Evolutionary conservation across 371 early-diverging fungal species (phyloP).

Genomic region (Mortierella polycephala): DNA sequence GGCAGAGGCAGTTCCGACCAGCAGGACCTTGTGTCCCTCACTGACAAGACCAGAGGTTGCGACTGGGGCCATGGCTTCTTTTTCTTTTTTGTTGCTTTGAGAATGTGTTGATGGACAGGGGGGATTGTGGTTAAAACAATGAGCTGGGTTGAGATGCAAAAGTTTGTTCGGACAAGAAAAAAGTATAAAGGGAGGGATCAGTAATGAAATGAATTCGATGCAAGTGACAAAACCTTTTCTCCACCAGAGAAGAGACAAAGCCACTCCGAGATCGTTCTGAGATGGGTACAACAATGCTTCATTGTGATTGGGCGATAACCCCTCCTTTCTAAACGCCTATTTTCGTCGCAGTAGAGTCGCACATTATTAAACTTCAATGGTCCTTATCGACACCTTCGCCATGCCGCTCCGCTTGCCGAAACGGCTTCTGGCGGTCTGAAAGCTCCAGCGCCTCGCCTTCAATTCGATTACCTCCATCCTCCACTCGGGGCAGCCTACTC

Average conservation of each 20-base stretch:
- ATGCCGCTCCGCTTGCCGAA: neutral
- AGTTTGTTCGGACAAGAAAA: too few relatives aligned
- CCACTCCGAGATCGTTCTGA: too few relatives aligned
- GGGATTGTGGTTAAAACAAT: neutral
- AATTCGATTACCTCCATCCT: neutral
- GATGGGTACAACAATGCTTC: too few relatives aligned
- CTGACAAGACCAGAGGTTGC: conserved; percentile 35
- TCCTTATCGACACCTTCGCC: neutral
- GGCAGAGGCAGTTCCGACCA: conserved; percentile 67
- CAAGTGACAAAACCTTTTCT: too few relatives aligned
- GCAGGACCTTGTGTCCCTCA: conserved; percentile 61
- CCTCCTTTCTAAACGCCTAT: too few relatives aligned
- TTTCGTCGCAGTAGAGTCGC: conserved; percentile 2
- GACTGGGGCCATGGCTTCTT: conserved; percentile 30
- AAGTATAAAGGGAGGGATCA: too few relatives aligned
- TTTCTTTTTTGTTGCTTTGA: too few relatives aligned
- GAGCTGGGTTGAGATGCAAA: too few relatives aligned
- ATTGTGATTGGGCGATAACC: too few relatives aligned
- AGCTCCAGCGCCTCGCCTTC: neutral
- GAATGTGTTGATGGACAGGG: neutral
- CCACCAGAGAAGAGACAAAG: too few relatives aligned
- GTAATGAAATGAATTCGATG: too few relatives aligned
- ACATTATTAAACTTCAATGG: too few relatives aligned
- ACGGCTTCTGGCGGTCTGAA: neutral
- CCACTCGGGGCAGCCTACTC: neutral